A percentile compares a stretch with the other conserved stretches of the same genome.
These are phyloP conservation scores for Patellifolia procumbens DNA, from an alignment of 179 eudicot genomes.

Conservation along the genomic window DNA sequence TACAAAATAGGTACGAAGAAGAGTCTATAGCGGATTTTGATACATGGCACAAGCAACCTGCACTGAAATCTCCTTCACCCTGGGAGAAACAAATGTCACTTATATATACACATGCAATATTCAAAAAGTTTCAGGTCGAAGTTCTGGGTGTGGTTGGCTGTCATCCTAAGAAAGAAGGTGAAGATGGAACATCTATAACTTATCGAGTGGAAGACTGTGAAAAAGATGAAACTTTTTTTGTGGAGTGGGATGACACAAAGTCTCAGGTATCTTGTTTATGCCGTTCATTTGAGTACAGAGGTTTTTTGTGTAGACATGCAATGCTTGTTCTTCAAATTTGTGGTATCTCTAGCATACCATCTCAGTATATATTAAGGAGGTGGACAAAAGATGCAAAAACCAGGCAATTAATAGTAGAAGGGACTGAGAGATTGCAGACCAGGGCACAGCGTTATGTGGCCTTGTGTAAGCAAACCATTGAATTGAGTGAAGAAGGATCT, in stretches of 20 bases:
- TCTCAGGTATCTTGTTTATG: constrained; percentile 51
- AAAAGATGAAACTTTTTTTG: constrained; percentile 47
- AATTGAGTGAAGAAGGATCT: constrained; percentile 51
- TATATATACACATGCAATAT: constrained; percentile 46
- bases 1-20: constrained; percentile 50
- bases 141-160: constrained; percentile 52
- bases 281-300: constrained; percentile 47
- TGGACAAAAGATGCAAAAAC: constrained; percentile 55
- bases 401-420: constrained; percentile 37
- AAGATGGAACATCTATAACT: constrained; percentile 31
- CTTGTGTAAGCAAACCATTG: constrained; percentile 48
- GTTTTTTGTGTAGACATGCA: constrained; percentile 52
- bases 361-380: constrained; percentile 43
- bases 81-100: constrained; percentile 57
- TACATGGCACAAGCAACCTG: constrained; percentile 50
- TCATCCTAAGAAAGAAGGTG: constrained; percentile 44
- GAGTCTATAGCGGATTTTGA: constrained; percentile 56
- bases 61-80: constrained; percentile 52
- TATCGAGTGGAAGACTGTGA: constrained; percentile 53
- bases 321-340: constrained; percentile 53
- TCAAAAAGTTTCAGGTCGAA: constrained; percentile 53
- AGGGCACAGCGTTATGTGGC: constrained; percentile 52
- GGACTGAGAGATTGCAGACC: constrained; percentile 32
- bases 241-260: constrained; percentile 46
- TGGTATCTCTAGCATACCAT: constrained; percentile 47